Conservation (phyloP, 129 eudicot genomes). For the Pulicaria dysenterica region DNA sequence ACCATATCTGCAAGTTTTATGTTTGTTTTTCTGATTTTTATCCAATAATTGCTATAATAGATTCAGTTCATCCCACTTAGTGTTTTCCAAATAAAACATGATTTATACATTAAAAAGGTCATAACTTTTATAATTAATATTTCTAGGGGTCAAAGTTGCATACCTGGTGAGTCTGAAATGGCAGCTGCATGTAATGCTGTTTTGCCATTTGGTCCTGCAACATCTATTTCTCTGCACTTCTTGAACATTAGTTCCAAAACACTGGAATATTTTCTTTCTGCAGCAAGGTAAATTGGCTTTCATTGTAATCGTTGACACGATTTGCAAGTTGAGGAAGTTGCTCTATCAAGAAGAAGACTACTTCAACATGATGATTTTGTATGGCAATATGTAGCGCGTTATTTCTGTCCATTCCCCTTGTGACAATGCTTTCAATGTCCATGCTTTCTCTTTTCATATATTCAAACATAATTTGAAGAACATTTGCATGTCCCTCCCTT, state of each 20-base stretch:
- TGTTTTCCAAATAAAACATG: no score
- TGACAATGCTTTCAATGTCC: background rate
- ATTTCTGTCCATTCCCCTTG: background rate
- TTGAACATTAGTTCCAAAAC: conserved; percentile 12
- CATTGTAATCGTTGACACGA: conserved; percentile 7
- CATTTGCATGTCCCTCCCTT: conserved; percentile 2
- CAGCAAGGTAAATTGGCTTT: conserved; percentile 42
- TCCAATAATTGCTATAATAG: no score
- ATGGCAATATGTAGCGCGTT: conserved; percentile 34
- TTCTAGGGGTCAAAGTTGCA: background rate
- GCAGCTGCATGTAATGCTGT: conserved; percentile 35
- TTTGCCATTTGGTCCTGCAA: conserved; percentile 29
- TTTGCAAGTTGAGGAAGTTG: background rate
- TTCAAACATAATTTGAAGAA: background rate
- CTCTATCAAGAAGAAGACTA: background rate
- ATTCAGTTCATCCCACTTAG: no score
- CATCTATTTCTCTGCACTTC: background rate
- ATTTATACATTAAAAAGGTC: background rate
- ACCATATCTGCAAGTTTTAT: no score
- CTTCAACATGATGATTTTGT: conserved; percentile 3
- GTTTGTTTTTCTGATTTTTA: no score
- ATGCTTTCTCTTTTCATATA: background rate
- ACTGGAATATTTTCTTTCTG: background rate
- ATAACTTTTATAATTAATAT: no score
- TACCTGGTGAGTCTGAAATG: conserved; percentile 4